phyloP scores from a whole-genome alignment of 2,329 filamentous ascomycete genomes.

The Phaeosphaeria sp. region DNA sequence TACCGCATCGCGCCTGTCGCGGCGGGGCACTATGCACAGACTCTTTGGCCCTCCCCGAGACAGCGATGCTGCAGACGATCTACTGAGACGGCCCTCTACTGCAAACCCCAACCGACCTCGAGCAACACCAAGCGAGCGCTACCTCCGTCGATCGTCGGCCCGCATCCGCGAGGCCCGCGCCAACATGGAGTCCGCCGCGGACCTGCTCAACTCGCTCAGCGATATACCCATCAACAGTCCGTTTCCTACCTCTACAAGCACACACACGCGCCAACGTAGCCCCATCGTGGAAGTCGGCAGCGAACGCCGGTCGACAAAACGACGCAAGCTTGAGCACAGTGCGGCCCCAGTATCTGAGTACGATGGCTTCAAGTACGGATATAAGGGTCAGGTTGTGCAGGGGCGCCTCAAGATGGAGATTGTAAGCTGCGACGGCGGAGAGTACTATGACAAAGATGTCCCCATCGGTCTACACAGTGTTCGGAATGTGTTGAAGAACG shows the following conservation, averaged over 20 bases:
- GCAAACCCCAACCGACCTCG: slow-evolving; percentile 37
- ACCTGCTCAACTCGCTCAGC: slow-evolving; percentile 31
- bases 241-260: slow-evolving; percentile 11
- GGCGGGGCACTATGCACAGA: slow-evolving; percentile 26
- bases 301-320: slow-evolving; percentile 36
- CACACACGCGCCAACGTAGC: slow-evolving; percentile 28
- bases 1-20: slow-evolving; percentile 7
- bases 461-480: slow-evolving; percentile 52
- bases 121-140: slow-evolving; percentile 45
- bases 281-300: slow-evolving; percentile 27
- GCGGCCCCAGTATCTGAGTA: slow-evolving; percentile 27
- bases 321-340: slow-evolving; percentile 51
- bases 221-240: slow-evolving; percentile 24
- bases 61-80: slow-evolving; percentile 17
- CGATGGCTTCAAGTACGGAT: slow-evolving; percentile 75
- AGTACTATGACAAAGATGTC: slow-evolving; percentile 63
- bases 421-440: slow-evolving; percentile 85
- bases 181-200: slow-evolving; percentile 28
- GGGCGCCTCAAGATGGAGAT: slow-evolving; percentile 86
- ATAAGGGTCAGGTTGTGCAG: slow-evolving; percentile 84
- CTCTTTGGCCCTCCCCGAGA: slow-evolving; percentile 30
- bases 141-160: slow-evolving; percentile 41
- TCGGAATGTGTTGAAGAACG: slow-evolving; percentile 83
- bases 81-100: slow-evolving; percentile 21
- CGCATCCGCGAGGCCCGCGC: slow-evolving; percentile 35